Conservation (phyloP, 1,139 yeast species). For the Candida sanyaensis region DNA sequence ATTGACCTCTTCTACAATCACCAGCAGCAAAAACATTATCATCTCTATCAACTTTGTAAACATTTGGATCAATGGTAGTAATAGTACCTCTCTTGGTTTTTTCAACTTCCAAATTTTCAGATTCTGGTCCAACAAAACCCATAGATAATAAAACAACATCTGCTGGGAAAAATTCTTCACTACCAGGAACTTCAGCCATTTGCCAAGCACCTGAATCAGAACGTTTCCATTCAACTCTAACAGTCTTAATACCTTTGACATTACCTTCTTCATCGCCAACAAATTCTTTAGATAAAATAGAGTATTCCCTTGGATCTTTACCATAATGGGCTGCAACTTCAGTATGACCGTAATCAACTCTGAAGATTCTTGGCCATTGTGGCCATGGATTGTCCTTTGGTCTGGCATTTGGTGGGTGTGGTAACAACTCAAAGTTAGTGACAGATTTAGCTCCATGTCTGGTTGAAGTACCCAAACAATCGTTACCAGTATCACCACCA, state of each 20-base stretch:
- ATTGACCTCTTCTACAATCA: constrained; percentile 98
- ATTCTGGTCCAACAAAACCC: constrained; percentile 98
- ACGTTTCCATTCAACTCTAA: constrained; percentile 97
- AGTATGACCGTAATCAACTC: constrained; percentile 97
- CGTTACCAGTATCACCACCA: constrained; percentile 99
- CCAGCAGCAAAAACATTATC: constrained; percentile 91
- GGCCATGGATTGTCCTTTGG: constrained; percentile 99
- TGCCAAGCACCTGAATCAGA: constrained; percentile 98
- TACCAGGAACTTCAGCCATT: constrained; percentile 96
- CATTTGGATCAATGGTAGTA: constrained; percentile 64
- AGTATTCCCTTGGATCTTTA: constrained; percentile 95
- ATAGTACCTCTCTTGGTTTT: constrained; percentile 90
- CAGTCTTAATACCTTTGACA: constrained; percentile 91
- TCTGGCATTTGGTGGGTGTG: constrained; percentile 85
- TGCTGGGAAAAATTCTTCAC: constrained; percentile 93
- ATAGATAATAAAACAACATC: constrained; percentile 91
- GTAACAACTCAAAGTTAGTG: constrained; percentile 89
- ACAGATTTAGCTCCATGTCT: constrained; percentile 98
- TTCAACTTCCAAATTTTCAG: constrained; percentile 69
- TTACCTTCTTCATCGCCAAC: constrained; percentile 93
- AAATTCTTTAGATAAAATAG: constrained; percentile 92
- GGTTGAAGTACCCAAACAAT: constrained; percentile 96
- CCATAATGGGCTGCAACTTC: constrained; percentile 96
- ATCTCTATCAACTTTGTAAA: constrained; percentile 65
- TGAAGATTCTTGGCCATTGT: constrained; percentile 97